Evolutionary conservation across 306 rosid genomes (phyloP), one percentile per base, ranked within the genome.

Genomic region (Cucurbita pepo): DNA sequence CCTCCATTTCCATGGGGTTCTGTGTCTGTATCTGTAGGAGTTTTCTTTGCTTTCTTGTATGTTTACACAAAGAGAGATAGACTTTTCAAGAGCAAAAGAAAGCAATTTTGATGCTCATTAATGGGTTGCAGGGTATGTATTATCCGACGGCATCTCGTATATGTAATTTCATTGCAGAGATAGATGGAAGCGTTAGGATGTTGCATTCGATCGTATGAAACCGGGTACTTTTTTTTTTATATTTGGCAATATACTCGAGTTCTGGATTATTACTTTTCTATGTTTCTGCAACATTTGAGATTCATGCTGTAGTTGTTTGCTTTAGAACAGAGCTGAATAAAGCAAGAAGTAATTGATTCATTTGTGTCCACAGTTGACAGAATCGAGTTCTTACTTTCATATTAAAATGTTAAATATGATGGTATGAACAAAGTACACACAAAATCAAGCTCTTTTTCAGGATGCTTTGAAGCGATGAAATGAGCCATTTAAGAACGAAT

Each of bases 1-100:
- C 96, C 99, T 65, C 87, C 97, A 3, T 83, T 94, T 78, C 99
- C 96, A 0, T 91, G 99, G 99, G 75, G 60, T 60, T 76, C 83
- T 1, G 81, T 88, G 44, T 86, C 85, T 10, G 41, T 86, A 5
- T 82, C 90, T 58, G 86, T 79, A 0, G 56, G 13, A 6, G 77
- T 84, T 81, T 77, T 89, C 79, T 73, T 86, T 81, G 82, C 85
- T 66, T 74, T 85, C 76, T 84, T 83, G 77, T 95, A 89, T 83
- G 83, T 88, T 80, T 88, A 82, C 78, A 82, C 85, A 4, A 89
- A 78, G 84, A 78, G 83, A 75, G 83, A 85, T 76, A 84, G 83
- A 74, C 79, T 88, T 75, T 95, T 95, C 82, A 88, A 86, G 78
- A 95, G 83, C 80, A 95, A 95, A 83, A 82, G 96, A 72, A 95